These are phyloP conservation scores for Starmerella floricola DNA, from an alignment of 805 yeast genomes.

Conservation along the genomic window DNA sequence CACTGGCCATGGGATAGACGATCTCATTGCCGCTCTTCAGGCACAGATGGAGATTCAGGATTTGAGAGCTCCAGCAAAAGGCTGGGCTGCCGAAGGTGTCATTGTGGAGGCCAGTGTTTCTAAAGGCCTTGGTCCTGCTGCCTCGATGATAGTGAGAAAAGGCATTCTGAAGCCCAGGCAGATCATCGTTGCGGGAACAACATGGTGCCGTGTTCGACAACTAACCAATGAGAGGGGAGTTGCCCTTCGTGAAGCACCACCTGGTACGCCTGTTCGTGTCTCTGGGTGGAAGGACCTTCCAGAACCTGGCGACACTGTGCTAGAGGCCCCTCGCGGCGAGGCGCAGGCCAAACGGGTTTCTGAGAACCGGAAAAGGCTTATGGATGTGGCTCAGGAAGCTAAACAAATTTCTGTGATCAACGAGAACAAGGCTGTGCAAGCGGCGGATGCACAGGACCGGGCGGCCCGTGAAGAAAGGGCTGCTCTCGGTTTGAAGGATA, in stretches of 20 bases:
- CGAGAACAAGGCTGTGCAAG: constrained; percentile 42
- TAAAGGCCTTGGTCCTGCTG: constrained; percentile 72
- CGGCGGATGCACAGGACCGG: constrained; percentile 38
- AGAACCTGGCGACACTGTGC: constrained; percentile 72
- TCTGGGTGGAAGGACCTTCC: constrained; percentile 94
- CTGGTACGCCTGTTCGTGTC: constrained; percentile 81
- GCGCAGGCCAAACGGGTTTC: constrained; percentile 62
- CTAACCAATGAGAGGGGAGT: constrained; percentile 66
- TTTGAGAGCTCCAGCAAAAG: constrained; percentile 44
- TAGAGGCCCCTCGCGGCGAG: constrained; percentile 60
- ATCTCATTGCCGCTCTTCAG: constrained; percentile 76
- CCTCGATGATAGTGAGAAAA: constrained; percentile 70
- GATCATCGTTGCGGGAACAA: constrained; percentile 71
- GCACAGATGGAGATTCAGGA: constrained; percentile 77
- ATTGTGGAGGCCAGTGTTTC: constrained; percentile 73
- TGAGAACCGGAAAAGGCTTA: constrained; percentile 47
- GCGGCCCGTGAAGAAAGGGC: constrained; percentile 47
- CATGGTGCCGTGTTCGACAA: constrained; percentile 73
- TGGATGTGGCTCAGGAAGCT: constrained; percentile 43
- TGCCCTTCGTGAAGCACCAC: constrained; percentile 52
- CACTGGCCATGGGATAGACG: constrained; percentile 81
- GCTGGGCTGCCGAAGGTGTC: constrained; percentile 60
- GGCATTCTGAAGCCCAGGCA: constrained; percentile 64
- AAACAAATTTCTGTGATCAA: constrained; percentile 61
- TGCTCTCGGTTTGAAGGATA: constrained; percentile 47